phyloP scores from a whole-genome alignment of 2,329 filamentous ascomycete genomes.

The Claviceps cyperi region DNA sequence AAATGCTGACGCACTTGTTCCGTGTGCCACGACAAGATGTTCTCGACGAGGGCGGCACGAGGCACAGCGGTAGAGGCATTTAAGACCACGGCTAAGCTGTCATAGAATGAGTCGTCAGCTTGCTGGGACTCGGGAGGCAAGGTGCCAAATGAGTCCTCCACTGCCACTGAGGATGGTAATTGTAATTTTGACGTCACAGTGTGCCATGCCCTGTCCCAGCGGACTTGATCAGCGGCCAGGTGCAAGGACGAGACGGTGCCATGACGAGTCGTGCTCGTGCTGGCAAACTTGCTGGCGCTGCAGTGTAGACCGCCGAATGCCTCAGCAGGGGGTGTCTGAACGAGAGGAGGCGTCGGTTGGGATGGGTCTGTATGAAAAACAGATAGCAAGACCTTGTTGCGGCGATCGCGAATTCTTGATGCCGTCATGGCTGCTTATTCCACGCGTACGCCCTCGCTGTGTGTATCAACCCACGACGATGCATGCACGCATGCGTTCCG shows the following conservation, averaged over 20 bases:
- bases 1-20: constrained; percentile 48
- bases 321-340: constrained; percentile 27
- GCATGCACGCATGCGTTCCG: background rate
- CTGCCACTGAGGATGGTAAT: constrained; percentile 39
- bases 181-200: constrained; percentile 42
- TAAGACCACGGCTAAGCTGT: constrained; percentile 39
- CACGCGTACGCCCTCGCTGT: background rate
- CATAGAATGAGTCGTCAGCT: constrained; percentile 30
- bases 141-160: constrained; percentile 39
- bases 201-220: constrained; percentile 49
- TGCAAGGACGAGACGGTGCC: constrained; percentile 9
- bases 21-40: constrained; percentile 45
- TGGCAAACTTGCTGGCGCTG: constrained; percentile 6
- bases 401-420: constrained; percentile 31
- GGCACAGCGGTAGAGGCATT: constrained; percentile 32
- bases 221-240: constrained; percentile 33
- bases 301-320: constrained; percentile 27
- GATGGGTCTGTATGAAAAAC: constrained; percentile 39
- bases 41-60: constrained; percentile 35
- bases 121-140: constrained; percentile 29
- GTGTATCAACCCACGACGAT: background rate
- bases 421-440: constrained; percentile 18
- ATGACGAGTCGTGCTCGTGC: constrained; percentile 5
- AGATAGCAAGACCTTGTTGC: constrained; percentile 36
- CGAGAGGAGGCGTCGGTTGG: constrained; percentile 31